A percentile compares a stretch with the other conserved stretches of the same genome.
Evolutionary conservation across 1,284 basidiomycete genomes (phyloP).

Genomic region (Malassezia sympodialis): DNA sequence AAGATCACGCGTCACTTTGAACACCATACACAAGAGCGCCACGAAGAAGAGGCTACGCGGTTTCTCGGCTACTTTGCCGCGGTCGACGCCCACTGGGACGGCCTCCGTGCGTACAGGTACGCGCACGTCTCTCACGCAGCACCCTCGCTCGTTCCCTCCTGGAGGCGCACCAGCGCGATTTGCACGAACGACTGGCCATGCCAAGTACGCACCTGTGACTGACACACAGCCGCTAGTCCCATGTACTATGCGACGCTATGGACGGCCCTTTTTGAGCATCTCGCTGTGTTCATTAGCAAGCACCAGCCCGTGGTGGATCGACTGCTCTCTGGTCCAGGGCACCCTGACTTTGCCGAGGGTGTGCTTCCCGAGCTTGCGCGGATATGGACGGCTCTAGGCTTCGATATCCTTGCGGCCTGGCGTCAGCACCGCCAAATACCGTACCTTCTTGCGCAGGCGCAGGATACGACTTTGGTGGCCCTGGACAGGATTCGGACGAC

Average conservation of each 20-base stretch:
- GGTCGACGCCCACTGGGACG: conserved; percentile 70
- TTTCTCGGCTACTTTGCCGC: conserved; percentile 95
- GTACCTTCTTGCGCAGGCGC: conserved; percentile 21
- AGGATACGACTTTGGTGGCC: neutral
- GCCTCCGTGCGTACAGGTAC: conserved; percentile 80
- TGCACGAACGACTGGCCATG: conserved; percentile 21
- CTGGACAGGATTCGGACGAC: conserved; percentile 1
- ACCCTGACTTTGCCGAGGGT: conserved; percentile 33
- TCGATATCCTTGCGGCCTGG: conserved; percentile 70
- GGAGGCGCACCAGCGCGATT: conserved; percentile 24
- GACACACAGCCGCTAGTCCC: conserved; percentile 6
- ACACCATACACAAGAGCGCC: conserved; percentile 64
- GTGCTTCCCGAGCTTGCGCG: conserved; percentile 65
- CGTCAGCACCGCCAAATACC: conserved; percentile 54
- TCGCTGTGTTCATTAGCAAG: conserved; percentile 90
- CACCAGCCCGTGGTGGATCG: conserved; percentile 96
- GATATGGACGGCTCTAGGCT: conserved; percentile 76
- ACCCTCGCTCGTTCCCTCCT: conserved; percentile 80
- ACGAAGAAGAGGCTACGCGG: conserved; percentile 65
- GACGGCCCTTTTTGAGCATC: conserved; percentile 83
- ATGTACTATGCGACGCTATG: conserved; percentile 30
- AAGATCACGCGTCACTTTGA: conserved; percentile 71
- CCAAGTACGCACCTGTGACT: conserved; percentile 15
- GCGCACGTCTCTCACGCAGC: neutral
- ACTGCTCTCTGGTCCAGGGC: conserved; percentile 60